Percentiles rank a stretch among this genome's conserved stretches.
Evolutionary conservation across 257 asterid species (phyloP).

Genomic region (Solanum sparsipilum): DNA sequence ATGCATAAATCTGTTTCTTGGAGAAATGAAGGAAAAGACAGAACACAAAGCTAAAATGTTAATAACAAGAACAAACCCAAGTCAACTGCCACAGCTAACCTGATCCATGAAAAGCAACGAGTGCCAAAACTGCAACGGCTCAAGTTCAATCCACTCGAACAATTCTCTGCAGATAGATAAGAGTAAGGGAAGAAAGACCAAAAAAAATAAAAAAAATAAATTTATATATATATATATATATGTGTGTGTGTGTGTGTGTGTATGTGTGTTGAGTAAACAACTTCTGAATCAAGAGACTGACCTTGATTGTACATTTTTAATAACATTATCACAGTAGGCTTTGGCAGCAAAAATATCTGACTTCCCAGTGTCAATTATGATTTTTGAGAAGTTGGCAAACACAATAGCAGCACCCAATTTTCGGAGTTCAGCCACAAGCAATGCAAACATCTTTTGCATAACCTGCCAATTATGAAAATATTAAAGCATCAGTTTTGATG

Average conservation of each 20-base stretch:
- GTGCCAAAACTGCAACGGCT: constrained; percentile 90
- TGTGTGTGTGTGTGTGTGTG: not conserved
- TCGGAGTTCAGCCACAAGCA: constrained; percentile 90
- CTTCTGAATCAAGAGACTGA: constrained; percentile 14
- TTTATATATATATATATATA: too few species aligned
- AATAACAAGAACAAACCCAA: not conserved
- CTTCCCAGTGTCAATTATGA: constrained; percentile 84
- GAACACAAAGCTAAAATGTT: not conserved
- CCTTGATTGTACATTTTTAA: constrained; percentile 78
- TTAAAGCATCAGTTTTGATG: not conserved
- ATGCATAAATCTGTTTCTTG: not conserved
- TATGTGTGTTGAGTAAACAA: not conserved
- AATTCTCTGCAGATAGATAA: constrained; percentile 47
- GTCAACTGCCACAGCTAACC: constrained; percentile 33
- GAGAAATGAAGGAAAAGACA: not conserved
- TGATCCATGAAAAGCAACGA: constrained; percentile 96
- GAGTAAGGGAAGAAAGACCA: constrained; percentile 8
- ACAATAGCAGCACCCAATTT: constrained; percentile 80
- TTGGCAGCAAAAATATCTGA: constrained; percentile 77
- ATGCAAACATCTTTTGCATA: constrained; percentile 89
- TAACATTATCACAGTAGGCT: constrained; percentile 88
- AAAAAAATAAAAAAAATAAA: too few species aligned
- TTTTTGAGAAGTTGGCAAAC: constrained; percentile 78
- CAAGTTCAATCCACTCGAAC: constrained; percentile 94
- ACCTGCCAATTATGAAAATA: constrained; percentile 36